A percentile compares a stretch with the other conserved stretches of the same genome.
These are phyloP conservation scores for Schwanniomyces sp. DNA, from an alignment of 805 yeast species.

Conservation along the genomic window DNA sequence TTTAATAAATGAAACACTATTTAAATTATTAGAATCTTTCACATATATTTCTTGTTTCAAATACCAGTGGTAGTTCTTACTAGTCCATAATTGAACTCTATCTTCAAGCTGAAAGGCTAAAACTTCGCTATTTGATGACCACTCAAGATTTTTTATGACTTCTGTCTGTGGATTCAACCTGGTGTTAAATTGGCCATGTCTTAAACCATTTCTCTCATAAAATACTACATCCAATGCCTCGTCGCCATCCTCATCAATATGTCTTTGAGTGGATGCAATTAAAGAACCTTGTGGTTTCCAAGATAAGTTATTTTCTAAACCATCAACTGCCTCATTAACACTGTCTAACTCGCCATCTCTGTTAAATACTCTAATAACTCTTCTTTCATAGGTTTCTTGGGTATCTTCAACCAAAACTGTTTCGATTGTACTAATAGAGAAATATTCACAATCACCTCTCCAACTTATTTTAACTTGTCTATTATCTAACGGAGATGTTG, in stretches of 20 bases:
- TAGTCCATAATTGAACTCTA: slow-evolving; percentile 83
- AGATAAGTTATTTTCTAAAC: slow-evolving; percentile 67
- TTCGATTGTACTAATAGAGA: slow-evolving; percentile 68
- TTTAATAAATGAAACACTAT: slow-evolving; percentile 44
- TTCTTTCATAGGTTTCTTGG: slow-evolving; percentile 44
- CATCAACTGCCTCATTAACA: slow-evolving; percentile 87
- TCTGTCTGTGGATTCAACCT: slow-evolving; percentile 52
- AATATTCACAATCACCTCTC: slow-evolving; percentile 93
- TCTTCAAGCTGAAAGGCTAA: slow-evolving; percentile 65
- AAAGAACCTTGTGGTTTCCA: slow-evolving; percentile 93
- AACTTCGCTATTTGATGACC: slow-evolving; percentile 83
- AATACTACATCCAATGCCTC: slow-evolving; percentile 60
- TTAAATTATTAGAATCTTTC: slow-evolving; percentile 19
- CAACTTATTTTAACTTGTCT: slow-evolving; percentile 61
- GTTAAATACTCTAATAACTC: slow-evolving; percentile 80
- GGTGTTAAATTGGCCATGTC: slow-evolving; percentile 82
- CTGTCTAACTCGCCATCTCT: slow-evolving; percentile 78
- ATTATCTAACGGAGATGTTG: slow-evolving; percentile 55
- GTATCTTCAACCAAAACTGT: slow-evolving; percentile 42
- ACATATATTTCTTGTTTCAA: slow-evolving; percentile 72
- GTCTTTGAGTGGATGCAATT: slow-evolving; percentile 79
- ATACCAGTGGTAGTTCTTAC: slow-evolving; percentile 95
- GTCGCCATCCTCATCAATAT: slow-evolving; percentile 51
- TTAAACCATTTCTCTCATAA: slow-evolving; percentile 89
- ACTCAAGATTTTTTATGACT: slow-evolving; percentile 52